Base-by-base conservation (phyloP, 169 alveolate genomes). In the Plasmodium gonderi region DNA sequence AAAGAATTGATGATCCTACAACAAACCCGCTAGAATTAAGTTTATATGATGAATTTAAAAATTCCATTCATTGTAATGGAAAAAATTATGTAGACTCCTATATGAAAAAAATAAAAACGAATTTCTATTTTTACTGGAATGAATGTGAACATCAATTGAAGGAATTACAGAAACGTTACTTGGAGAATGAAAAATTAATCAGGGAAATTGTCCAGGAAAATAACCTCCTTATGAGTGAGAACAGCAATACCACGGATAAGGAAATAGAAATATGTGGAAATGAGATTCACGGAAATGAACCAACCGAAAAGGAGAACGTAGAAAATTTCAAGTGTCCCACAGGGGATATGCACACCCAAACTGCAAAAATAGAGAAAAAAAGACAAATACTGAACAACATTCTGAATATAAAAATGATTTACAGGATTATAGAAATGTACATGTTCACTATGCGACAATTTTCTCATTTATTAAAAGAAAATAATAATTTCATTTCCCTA, bases 401-500 rank as follows among this genome's bases (percentile, higher is more conserved):
- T 20, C 42, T 87, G 79, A 87, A 87, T 75, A 87, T 87, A 75
- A 87, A 54, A 87, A 51, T 87, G 79, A 75, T 31, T n/a, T 87
- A 87, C 67, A 87, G 93, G 29, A 40, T 76, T 9, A 12, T 87
- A 42, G 93, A 87, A 75, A 87, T 87, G 87, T 87, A 87, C 79
- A 64, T 87, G 45, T 87, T 87, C 79, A 40, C 80, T 78, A 87
- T 87, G 93, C 65, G 93, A 20, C 93, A 87, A 75, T 75, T 87
- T 33, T 75, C 69, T 65, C 29, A 11, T 54, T 75, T 74, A 75
- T 75, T 87, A 78, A 87, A 87, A 60, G 93, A 87, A 76, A 87
- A 74, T 60, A 87, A 60, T 36, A 75, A 87, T 47, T 87, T 51
- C 49, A 54, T 87, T 36, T 87, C 80, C 9, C 89, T 75, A 68